Conservation (phyloP, 2,329 filamentous ascomycete species). For the Phyllosticta ampelicida region DNA sequence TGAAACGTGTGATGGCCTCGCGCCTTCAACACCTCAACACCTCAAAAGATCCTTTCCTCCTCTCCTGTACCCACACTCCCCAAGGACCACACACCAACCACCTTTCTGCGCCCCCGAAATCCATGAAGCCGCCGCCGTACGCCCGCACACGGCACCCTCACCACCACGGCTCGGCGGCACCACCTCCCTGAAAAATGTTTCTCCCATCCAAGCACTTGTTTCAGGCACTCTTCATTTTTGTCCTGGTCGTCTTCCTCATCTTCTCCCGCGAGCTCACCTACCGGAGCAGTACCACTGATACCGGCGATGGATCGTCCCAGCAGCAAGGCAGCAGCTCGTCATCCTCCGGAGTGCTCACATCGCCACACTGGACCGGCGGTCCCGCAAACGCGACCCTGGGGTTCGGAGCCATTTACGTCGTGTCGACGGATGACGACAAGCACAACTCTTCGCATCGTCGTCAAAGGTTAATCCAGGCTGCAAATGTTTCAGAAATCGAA, state of each 20-base stretch:
- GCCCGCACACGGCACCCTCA: neutral
- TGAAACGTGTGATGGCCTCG: neutral
- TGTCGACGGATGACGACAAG: slow-evolving; percentile 22
- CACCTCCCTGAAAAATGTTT: neutral
- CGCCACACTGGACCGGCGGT: neutral
- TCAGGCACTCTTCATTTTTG: neutral
- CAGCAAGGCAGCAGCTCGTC: neutral
- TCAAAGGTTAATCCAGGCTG: slow-evolving; percentile 28
- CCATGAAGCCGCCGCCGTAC: neutral
- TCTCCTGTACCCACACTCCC: too few relatives aligned
- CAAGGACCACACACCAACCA: neutral
- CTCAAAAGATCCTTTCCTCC: neutral
- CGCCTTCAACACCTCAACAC: neutral
- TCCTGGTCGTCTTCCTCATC: neutral
- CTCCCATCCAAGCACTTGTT: neutral
- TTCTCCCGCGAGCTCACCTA: neutral
- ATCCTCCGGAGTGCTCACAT: neutral
- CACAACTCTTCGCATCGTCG: slow-evolving; percentile 23
- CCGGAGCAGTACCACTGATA: neutral
- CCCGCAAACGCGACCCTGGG: slow-evolving; percentile 27
- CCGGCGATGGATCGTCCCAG: neutral
- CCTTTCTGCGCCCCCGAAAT: neutral
- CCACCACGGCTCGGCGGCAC: neutral
- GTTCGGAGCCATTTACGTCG: slow-evolving; percentile 29
- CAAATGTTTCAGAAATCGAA: slow-evolving; percentile 32